phyloP scores from a whole-genome alignment of 495 filamentous ascomycete genomes.

The Poronia punctata region DNA sequence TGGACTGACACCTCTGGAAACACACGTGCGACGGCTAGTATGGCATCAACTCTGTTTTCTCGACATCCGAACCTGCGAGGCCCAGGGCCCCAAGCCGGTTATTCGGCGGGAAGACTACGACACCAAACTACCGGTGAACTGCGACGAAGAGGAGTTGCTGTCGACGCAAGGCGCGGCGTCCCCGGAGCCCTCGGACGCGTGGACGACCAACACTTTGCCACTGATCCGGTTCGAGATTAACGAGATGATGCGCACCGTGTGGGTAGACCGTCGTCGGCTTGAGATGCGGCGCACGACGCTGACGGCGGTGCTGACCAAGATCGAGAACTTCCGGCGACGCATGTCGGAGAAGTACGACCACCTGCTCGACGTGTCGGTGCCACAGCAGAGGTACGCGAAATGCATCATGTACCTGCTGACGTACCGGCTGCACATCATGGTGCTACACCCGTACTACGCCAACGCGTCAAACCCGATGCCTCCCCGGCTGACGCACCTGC shows the following conservation, averaged over 20 bases:
- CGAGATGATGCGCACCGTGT: constrained; percentile 63
- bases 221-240: constrained; percentile 64
- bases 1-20: constrained; percentile 57
- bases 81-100: constrained; percentile 60
- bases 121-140: constrained; percentile 59
- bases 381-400: constrained; percentile 52
- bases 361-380: constrained; percentile 48
- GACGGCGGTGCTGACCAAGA: constrained; percentile 49
- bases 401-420: constrained; percentile 55
- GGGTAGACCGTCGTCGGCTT: constrained; percentile 54
- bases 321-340: constrained; percentile 51
- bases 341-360: constrained; percentile 55
- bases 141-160: constrained; percentile 54
- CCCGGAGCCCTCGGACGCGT: constrained; percentile 42
- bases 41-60: constrained; percentile 73
- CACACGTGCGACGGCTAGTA: constrained; percentile 64
- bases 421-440: constrained; percentile 55
- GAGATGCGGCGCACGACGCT: constrained; percentile 53
- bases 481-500: constrained; percentile 35
- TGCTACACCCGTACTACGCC: constrained; percentile 57
- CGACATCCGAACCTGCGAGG: constrained; percentile 69
- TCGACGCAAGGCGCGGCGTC: constrained; percentile 24
- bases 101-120: constrained; percentile 68
- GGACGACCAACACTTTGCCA: constrained; percentile 60
- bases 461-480: constrained; percentile 47